Conservation (phyloP, 495 filamentous ascomycete species). For the Polyplosphaeria fusca region DNA sequence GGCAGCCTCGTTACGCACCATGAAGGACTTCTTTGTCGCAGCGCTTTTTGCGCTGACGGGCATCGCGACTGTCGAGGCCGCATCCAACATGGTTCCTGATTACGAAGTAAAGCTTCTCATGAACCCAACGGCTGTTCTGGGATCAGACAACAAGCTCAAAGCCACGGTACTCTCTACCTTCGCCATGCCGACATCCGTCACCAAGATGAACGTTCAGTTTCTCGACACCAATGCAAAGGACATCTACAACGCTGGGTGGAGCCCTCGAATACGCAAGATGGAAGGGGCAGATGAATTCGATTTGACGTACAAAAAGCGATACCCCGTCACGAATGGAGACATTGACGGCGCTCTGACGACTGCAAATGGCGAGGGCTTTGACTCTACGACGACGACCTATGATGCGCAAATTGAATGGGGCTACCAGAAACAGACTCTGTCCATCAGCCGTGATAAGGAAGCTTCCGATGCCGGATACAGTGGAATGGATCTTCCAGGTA, state of each 20-base stretch:
- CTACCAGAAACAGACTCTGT: slow-evolving; percentile 36
- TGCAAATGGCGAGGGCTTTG: slow-evolving; percentile 35
- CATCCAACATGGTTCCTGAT: slow-evolving; percentile 34
- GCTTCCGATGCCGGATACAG: slow-evolving; percentile 18
- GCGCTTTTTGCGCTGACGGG: background rate
- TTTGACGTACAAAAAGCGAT: slow-evolving; percentile 40
- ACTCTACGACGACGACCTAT: slow-evolving; percentile 29
- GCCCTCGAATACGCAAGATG: slow-evolving; percentile 38
- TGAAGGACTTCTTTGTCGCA: background rate
- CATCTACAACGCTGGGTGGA: slow-evolving; percentile 39
- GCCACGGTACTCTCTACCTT: slow-evolving; percentile 32
- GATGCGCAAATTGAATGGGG: slow-evolving; percentile 40
- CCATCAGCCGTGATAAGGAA: slow-evolving; percentile 32
- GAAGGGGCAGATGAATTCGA: slow-evolving; percentile 35
- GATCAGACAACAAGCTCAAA: slow-evolving; percentile 34
- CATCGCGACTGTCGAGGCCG: background rate
- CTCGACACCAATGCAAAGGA: slow-evolving; percentile 36
- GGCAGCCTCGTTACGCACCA: background rate
- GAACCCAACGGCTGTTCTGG: slow-evolving; percentile 31
- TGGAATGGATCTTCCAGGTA: slow-evolving; percentile 30
- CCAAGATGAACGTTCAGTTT: slow-evolving; percentile 39
- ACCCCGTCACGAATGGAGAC: slow-evolving; percentile 27
- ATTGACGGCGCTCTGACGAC: slow-evolving; percentile 30
- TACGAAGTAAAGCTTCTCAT: slow-evolving; percentile 40
- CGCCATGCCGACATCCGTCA: slow-evolving; percentile 29